Evolutionary conservation across 768 basidiomycete species (phyloP).

Genomic region (Termitomyces sp.): DNA sequence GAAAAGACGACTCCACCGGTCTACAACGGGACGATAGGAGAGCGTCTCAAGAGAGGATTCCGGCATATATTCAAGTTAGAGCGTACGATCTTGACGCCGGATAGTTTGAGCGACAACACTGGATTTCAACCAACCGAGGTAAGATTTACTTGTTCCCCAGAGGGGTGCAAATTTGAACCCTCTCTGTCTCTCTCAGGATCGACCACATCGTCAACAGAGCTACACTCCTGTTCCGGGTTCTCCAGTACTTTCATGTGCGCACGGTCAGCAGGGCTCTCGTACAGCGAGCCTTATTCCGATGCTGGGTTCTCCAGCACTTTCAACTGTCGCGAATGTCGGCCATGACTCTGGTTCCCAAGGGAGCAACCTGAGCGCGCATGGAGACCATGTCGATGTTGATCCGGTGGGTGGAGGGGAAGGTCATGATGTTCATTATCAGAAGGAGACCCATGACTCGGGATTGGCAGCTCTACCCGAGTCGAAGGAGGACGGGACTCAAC

Average conservation of each 20-base stretch:
- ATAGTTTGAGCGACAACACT: not conserved
- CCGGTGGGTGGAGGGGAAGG: too few relatives aligned
- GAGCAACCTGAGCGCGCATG: not conserved
- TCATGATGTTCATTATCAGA: not conserved
- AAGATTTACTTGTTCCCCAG: not conserved
- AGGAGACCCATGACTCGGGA: too few relatives aligned
- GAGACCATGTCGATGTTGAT: not conserved
- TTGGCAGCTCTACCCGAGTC: not conserved
- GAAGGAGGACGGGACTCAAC: not conserved
- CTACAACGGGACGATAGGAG: too few relatives aligned
- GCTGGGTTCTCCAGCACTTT: not conserved
- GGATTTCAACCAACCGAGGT: not conserved
- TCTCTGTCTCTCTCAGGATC: too few relatives aligned
- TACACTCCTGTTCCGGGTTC: too few relatives aligned
- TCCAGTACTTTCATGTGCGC: too few relatives aligned
- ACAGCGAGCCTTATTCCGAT: not conserved
- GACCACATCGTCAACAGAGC: too few relatives aligned
- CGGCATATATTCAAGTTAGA: not conserved
- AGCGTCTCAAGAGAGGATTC: not conserved
- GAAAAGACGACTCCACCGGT: too few relatives aligned
- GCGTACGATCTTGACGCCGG: not conserved
- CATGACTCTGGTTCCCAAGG: not conserved
- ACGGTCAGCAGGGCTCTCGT: not conserved
- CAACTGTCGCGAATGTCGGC: not conserved
- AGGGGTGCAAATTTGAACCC: too few relatives aligned